Conservation (phyloP, 1,284 basidiomycete species). For the Trichosporon asahii region DNA sequence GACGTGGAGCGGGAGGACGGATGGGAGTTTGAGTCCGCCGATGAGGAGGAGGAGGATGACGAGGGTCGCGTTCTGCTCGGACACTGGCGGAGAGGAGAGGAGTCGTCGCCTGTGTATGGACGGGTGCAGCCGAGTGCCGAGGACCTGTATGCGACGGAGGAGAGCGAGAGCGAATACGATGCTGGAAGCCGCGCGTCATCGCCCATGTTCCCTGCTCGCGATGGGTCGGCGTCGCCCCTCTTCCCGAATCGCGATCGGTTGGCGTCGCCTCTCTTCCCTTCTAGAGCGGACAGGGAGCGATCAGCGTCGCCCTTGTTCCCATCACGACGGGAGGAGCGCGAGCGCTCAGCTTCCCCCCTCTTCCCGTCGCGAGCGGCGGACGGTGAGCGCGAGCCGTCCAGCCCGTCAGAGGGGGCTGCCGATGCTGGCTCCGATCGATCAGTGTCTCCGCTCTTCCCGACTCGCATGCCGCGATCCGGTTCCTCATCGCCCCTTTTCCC, state of each 20-base stretch:
- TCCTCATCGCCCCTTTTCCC: constrained; percentile 26
- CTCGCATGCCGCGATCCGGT: constrained; percentile 5
- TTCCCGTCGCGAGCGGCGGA: constrained; percentile 11
- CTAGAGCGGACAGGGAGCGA: not conserved
- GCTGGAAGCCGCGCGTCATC: constrained; percentile 5
- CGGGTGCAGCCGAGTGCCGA: not conserved
- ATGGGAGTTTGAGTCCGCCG: constrained; percentile 21
- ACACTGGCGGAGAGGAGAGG: constrained; percentile 15
- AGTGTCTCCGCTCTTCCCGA: constrained; percentile 27
- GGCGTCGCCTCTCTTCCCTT: constrained; percentile 13
- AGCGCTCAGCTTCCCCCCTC: constrained; percentile 4
- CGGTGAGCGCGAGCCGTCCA: not conserved
- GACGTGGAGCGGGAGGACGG: not conserved
- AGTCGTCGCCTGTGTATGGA: constrained; percentile 8
- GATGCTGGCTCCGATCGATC: not conserved
- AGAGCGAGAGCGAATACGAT: constrained; percentile 12
- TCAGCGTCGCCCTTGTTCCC: constrained; percentile 20
- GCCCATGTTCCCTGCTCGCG: constrained; percentile 11
- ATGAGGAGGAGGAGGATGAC: constrained; percentile 15
- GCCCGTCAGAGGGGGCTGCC: too few species aligned
- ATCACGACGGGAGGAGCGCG: not conserved
- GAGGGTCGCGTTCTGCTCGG: constrained; percentile 19
- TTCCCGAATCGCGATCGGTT: constrained; percentile 20
- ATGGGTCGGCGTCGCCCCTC: constrained; percentile 23
- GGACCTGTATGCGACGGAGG: not conserved